Evolutionary conservation across 73 alveolate genomes (phyloP).

Genomic region (Tetrahymena malaccensis): DNA sequence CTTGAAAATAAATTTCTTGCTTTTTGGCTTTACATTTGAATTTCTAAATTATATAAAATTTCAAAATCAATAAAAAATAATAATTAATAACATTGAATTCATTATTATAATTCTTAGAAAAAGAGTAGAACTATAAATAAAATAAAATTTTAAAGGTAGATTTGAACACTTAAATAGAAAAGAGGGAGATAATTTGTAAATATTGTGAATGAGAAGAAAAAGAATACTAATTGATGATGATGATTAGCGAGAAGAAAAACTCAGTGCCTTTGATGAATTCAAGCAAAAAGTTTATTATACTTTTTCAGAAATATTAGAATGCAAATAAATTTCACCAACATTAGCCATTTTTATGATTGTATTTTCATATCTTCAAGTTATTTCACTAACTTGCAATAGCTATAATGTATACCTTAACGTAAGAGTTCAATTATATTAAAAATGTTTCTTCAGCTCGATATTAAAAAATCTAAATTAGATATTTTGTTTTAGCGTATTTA

Average conservation of each 20-base stretch:
- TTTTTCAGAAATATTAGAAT: not conserved
- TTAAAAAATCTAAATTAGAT: too few relatives aligned
- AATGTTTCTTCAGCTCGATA: not conserved
- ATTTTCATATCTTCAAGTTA: not conserved
- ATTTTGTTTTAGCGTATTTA: too few relatives aligned
- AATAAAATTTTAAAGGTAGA: not conserved
- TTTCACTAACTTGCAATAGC: not conserved
- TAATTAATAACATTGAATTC: too few relatives aligned
- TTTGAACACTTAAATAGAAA: not conserved
- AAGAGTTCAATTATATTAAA: not conserved
- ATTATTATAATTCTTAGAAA: too few relatives aligned
- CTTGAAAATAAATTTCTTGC: too few relatives aligned
- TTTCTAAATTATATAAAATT: too few relatives aligned
- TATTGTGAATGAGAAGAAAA: not conserved
- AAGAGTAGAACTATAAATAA: not conserved
- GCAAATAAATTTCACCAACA: not conserved
- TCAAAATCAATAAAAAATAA: too few relatives aligned
- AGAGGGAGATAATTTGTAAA: too few relatives aligned
- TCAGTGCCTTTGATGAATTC: not conserved
- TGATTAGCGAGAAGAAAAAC: not conserved
- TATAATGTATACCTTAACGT: not conserved
- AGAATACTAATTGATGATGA: not conserved
- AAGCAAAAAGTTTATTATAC: not conserved
- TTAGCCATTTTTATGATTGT: not conserved
- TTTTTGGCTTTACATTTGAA: not conserved